A percentile compares a stretch with the other conserved stretches of the same genome.
Evolutionary conservation across 192 early-diverging fungal species (phyloP).

Genomic region (Backusella liffmaniae): DNA sequence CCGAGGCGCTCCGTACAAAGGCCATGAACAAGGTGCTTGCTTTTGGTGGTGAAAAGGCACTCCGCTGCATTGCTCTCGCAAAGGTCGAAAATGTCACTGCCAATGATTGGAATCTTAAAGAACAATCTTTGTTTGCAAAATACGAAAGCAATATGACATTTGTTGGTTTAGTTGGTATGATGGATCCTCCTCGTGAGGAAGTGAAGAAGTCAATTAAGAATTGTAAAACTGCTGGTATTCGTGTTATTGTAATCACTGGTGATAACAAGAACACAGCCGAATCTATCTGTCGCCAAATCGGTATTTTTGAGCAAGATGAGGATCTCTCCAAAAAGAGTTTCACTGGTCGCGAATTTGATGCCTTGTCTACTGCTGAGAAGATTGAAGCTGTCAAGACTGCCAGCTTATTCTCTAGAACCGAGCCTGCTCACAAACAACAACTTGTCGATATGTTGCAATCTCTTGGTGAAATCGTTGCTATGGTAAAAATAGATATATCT

Average conservation of each 20-base stretch:
- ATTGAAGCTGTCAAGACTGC: constrained; percentile 69
- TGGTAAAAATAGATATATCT: constrained; percentile 34
- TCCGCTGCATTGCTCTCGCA: constrained; percentile 92
- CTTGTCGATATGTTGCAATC: constrained; percentile 90
- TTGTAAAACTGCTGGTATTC: constrained; percentile 93
- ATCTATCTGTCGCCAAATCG: constrained; percentile 92
- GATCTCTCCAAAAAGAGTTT: constrained; percentile 66
- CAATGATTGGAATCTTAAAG: constrained; percentile 49
- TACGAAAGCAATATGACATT: constrained; percentile 91
- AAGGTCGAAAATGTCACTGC: constrained; percentile 69
- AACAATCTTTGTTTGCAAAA: constrained; percentile 61
- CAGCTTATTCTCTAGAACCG: constrained; percentile 89
- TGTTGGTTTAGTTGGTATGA: constrained; percentile 94
- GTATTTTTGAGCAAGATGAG: constrained; percentile 75
- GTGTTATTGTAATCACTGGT: constrained; percentile 98
- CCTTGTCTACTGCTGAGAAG: constrained; percentile 73
- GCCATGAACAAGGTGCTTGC: constrained; percentile 66
- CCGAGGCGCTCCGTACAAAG: constrained; percentile 52
- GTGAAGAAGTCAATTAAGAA: constrained; percentile 80
- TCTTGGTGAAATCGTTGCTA: constrained; percentile 82
- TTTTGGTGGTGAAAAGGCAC: constrained; percentile 73
- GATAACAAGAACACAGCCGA: constrained; percentile 98
- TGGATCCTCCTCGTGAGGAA: constrained; percentile 96
- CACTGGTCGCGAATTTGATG: constrained; percentile 97
- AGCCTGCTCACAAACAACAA: constrained; percentile 94